Evolutionary conservation across 1,284 basidiomycete species (phyloP), one percentile per base, ranked within the genome.

Genomic region (Sporisorium iseilematis-ciliati): DNA sequence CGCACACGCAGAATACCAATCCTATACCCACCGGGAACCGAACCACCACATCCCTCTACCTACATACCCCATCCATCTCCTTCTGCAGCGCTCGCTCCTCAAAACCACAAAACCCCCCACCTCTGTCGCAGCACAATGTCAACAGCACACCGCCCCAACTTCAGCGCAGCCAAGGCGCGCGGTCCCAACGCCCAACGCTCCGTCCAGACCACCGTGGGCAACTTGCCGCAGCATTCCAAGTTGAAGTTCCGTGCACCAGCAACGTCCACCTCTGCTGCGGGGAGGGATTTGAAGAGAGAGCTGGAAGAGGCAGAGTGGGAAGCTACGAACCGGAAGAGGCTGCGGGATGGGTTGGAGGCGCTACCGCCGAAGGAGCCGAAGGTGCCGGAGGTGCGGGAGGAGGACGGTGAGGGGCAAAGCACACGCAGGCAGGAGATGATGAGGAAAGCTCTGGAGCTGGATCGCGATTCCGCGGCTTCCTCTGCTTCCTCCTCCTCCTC

Each of bases 111-210:
- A n/a, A n/a, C n/a, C n/a, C n/a, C n/a, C n/a, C n/a, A n/a, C n/a
- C n/a, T n/a, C n/a, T n/a, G n/a, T n/a, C n/a, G 26, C 26, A 11
- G 29, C 40, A 45, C 25, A 10, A 82, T 81, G 82, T 83, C 81
- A 7, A 67, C 81, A 14, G 77, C 82, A 8, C 83, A 85, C 52
- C 75, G 82, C n/a, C 83, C 83, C 11, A 84, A 77, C 26, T 85
- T 82, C 66, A 67, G 71, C 18, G 79, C 83, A 18, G 81, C 82
- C 35, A 65, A 70, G 31, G 84, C 73, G 31, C 71, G 75, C 51
- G 61, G 50, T 2, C 77, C 83, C 38, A 49, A 65, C 12, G 43
- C 72, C 0, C 82, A 81, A 26, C 60, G 66, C 16, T 77, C 79
- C 1, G 59, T 69, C 5, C 66, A 73, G 20, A 65, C 45, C 12